Evolutionary conservation across 768 basidiomycete species (phyloP), one percentile per base, ranked within the genome.

Genomic region (Macrolepiota albuminosa): DNA sequence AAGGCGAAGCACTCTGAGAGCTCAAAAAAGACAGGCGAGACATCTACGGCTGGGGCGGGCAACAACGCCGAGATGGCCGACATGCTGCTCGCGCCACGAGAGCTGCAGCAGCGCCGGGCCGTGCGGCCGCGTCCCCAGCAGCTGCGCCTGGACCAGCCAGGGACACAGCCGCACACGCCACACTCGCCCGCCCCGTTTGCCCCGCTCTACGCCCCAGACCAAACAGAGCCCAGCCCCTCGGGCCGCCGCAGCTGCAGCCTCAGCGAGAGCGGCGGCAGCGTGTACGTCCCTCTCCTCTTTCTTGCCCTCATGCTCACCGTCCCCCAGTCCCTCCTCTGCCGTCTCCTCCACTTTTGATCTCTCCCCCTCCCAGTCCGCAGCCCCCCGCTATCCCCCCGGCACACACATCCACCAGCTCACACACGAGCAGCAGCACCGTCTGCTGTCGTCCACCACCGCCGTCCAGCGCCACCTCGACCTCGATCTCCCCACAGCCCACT

Each of bases 1-100:
- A 84, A 83, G 60, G 51, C 50, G 36, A 74, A 71, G 26, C 46
- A 45, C 45, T 2, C 21, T 3, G 46, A 26, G 24, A 7, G 6
- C 46, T 6, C 46, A 13, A 26, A 26, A 24, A 29, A 29, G 26
- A 29, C 26, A 36, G 58, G 49, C 65, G 67, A 46, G 52, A 13
- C 34, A 11, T 31, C 52, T 8, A 8, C 42, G 1, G 7, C 6
- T 1, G 54, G 21, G 29, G 29, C 29, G 4, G 29, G 4, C 13
- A 56, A 11, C 43, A 45, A 58, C 58, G 13, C 55, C 36, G 57
- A 64, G 26, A 46, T 50, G 31, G 39, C 53, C 39, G 59, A 51
- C 31, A 24, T 49, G 8, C 42, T 43, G n/a, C 42, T 43, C n/a
- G 42, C n/a, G 42, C 42, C 42, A 43, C 42, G 42, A 21, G 42